Percentiles rank a stretch among this genome's conserved stretches.
Evolutionary conservation across 75 land plant genomes (phyloP).

Genomic region (Cupressus sempervirens): DNA sequence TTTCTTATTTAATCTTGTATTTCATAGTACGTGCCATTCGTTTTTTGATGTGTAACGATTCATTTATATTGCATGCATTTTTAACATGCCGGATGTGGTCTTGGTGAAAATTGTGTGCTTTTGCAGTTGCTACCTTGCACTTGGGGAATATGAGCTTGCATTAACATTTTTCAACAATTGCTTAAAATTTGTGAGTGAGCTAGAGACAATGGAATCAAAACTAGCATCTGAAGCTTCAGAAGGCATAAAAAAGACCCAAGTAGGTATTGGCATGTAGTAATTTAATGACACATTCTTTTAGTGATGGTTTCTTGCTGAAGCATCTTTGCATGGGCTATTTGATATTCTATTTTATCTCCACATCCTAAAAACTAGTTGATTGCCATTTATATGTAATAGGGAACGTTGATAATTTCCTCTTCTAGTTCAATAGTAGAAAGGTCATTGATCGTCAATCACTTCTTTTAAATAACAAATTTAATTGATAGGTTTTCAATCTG

Average conservation of each 20-base stretch:
- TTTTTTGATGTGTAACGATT: neutral
- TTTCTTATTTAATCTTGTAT: neutral
- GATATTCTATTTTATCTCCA: neutral
- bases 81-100: neutral
- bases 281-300: neutral
- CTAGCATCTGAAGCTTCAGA: constrained; percentile 33
- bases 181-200: constrained; percentile 19
- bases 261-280: neutral
- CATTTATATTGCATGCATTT: neutral
- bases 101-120: neutral
- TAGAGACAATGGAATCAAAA: constrained; percentile 19
- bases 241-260: constrained; percentile 36
- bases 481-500: neutral
- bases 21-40: neutral
- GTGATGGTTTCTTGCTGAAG: neutral
- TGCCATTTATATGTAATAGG: neutral
- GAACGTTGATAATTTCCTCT: neutral
- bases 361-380: neutral
- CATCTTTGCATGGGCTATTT: neutral
- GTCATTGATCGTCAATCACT: neutral
- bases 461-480: neutral
- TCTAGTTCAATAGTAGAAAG: neutral
- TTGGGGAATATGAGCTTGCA: constrained; percentile 41
- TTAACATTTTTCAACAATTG: constrained; percentile 34
- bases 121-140: constrained; percentile 40